Evolutionary conservation across 2,329 filamentous ascomycete species (phyloP).

Genomic region (Cordyceps farinosa): DNA sequence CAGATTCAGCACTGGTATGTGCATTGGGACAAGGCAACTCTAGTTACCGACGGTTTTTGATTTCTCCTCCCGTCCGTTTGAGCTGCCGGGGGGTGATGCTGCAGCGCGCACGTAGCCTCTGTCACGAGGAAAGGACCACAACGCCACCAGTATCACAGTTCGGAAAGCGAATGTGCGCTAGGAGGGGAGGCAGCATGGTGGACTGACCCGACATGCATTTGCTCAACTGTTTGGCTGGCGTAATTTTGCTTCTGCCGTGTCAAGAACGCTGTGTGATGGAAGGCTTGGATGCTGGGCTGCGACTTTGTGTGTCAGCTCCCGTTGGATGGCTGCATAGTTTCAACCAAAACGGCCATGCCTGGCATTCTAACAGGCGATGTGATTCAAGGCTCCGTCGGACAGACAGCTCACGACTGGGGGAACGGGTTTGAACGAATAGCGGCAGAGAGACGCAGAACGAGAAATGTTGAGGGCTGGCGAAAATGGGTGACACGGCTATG

Average conservation of each 20-base stretch:
- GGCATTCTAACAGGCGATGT: background rate
- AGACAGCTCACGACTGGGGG: background rate
- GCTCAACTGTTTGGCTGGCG: background rate
- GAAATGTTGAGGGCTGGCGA: slow-evolving; percentile 1
- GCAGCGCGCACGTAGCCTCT: slow-evolving; percentile 5
- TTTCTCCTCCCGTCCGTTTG: background rate
- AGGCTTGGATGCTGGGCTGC: background rate
- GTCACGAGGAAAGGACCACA: slow-evolving; percentile 8
- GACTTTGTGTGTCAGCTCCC: background rate
- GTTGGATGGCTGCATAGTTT: background rate
- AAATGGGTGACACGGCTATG: background rate
- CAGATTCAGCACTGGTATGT: too few relatives aligned
- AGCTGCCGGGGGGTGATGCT: background rate
- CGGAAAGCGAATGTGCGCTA: background rate
- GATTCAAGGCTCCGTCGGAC: background rate
- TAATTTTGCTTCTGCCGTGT: background rate
- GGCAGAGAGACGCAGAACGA: background rate
- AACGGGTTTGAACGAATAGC: background rate
- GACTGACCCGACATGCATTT: background rate
- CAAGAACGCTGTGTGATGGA: background rate
- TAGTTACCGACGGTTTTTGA: background rate
- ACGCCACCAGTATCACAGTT: slow-evolving; percentile 3
- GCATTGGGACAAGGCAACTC: background rate
- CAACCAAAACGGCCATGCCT: background rate
- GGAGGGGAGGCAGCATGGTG: background rate